These are phyloP conservation scores for Neurospora sp. DNA, from an alignment of 495 filamentous ascomycete genomes.

Conservation along the genomic window DNA sequence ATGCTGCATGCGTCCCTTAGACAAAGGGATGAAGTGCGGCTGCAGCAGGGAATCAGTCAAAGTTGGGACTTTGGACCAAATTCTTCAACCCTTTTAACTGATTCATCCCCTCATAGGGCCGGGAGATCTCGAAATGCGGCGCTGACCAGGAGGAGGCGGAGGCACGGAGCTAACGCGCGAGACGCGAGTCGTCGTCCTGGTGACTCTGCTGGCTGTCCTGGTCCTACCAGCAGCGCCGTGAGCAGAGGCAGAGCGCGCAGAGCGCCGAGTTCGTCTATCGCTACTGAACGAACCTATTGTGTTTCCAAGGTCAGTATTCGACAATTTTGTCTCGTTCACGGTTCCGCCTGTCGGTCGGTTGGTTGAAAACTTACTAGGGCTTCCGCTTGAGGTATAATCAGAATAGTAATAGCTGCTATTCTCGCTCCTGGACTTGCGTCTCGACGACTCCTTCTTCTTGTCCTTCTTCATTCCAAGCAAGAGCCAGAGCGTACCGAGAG, in stretches of 20 bases:
- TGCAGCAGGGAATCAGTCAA: neutral
- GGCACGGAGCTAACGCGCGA: slow-evolving; percentile 10
- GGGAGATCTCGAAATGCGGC: slow-evolving; percentile 6
- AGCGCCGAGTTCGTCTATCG: slow-evolving; percentile 21
- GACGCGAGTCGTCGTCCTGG: slow-evolving; percentile 21
- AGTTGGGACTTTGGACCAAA: neutral
- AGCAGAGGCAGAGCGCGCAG: slow-evolving; percentile 3
- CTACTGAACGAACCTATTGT: slow-evolving; percentile 32
- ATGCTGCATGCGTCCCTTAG: neutral
- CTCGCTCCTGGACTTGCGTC: slow-evolving; percentile 37
- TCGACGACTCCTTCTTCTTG: slow-evolving; percentile 34
- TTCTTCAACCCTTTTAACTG: too few species aligned
- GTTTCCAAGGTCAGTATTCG: slow-evolving; percentile 3
- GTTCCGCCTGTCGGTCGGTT: slow-evolving; percentile 3
- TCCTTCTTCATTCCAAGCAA: slow-evolving; percentile 70
- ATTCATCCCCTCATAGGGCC: slow-evolving; percentile 7
- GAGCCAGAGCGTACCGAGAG: slow-evolving; percentile 56
- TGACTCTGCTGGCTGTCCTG: slow-evolving; percentile 17
- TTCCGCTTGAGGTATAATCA: slow-evolving; percentile 34
- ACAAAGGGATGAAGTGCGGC: neutral
- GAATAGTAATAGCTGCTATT: slow-evolving; percentile 40
- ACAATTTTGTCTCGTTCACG: slow-evolving; percentile 10
- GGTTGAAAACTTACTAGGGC: slow-evolving; percentile 35
- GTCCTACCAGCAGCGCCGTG: slow-evolving; percentile 5
- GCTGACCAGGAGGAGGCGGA: slow-evolving; percentile 9